These are phyloP conservation scores for Agastache rugosa DNA, from an alignment of 257 asterid species.

Conservation along the genomic window DNA sequence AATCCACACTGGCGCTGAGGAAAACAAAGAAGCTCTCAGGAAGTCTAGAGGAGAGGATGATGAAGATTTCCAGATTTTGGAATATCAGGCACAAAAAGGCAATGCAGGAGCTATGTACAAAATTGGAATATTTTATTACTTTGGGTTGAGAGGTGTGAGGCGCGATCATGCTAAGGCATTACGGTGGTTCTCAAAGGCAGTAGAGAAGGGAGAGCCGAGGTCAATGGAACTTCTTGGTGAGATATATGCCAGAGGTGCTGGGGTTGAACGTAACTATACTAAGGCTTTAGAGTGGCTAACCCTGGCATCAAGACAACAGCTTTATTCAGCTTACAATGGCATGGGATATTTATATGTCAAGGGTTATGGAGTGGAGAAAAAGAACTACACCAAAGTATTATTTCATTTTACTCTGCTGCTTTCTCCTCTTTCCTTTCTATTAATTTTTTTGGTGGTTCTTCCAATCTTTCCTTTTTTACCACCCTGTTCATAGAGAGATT, in stretches of 20 bases:
- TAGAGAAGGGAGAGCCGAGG: conserved; percentile 90
- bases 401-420: conserved; percentile 2
- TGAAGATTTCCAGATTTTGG: conserved; percentile 96
- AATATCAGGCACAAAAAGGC: conserved; percentile 96
- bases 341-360: conserved; percentile 95
- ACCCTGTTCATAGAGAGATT: background rate
- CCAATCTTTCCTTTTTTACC: background rate
- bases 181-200: conserved; percentile 91
- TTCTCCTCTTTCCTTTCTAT: conserved; percentile 3
- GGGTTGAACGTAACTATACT: conserved; percentile 89
- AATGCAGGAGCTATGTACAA: conserved; percentile 95
- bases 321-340: conserved; percentile 93
- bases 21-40: conserved; percentile 92
- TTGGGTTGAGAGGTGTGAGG: conserved; percentile 94
- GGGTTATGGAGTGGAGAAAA: conserved; percentile 96
- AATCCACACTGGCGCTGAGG: conserved; percentile 98
- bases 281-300: conserved; percentile 96
- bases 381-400: conserved; percentile 79
- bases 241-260: conserved; percentile 97
- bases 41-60: conserved; percentile 98
- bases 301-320: conserved; percentile 89
- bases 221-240: conserved; percentile 99
- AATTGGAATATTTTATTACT: conserved; percentile 90
- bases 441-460: background rate
- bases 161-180: conserved; percentile 93